These are phyloP conservation scores for Benincasa hispida DNA, from an alignment of 306 rosid species.

Conservation along the genomic window DNA sequence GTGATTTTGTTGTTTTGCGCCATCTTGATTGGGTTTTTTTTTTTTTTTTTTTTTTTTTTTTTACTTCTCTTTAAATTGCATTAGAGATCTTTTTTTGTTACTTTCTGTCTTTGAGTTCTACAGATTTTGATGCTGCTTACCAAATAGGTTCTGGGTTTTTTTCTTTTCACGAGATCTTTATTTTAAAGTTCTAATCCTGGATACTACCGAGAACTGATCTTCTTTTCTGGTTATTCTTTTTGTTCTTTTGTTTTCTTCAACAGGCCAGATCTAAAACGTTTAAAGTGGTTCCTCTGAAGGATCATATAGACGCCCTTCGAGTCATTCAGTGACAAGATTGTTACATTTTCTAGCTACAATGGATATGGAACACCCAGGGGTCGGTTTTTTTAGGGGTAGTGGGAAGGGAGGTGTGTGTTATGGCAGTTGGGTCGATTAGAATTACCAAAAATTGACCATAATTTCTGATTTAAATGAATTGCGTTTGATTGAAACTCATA, in stretches of 20 bases:
- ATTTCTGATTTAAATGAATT: background rate
- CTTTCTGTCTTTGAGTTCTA: background rate
- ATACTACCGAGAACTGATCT: slow-evolving; percentile 24
- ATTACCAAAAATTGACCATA: background rate
- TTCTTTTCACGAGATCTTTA: background rate
- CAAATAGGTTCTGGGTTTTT: slow-evolving; percentile 1
- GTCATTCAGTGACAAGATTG: slow-evolving; percentile 7
- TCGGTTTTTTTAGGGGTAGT: background rate
- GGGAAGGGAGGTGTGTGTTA: background rate
- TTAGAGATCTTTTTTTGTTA: background rate
- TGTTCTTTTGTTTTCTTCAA: slow-evolving; percentile 13
- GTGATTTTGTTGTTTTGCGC: slow-evolving; percentile 22
- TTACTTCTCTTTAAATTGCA: background rate
- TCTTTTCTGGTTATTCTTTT: slow-evolving; percentile 17
- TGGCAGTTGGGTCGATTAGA: background rate
- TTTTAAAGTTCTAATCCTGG: background rate
- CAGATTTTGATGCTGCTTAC: slow-evolving; percentile 8
- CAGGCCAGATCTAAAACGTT: slow-evolving; percentile 23
- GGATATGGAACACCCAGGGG: slow-evolving; percentile 1
- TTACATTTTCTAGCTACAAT: slow-evolving; percentile 1
- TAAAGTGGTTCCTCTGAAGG: slow-evolving; percentile 17
- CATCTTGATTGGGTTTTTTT: background rate
- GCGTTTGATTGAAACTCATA: background rate
- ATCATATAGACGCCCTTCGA: slow-evolving; percentile 9
- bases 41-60: background rate